Percentiles rank a stretch among this genome's conserved stretches.
phyloP scores from a whole-genome alignment of 148 eudicot species.

The Rheum nobile region DNA sequence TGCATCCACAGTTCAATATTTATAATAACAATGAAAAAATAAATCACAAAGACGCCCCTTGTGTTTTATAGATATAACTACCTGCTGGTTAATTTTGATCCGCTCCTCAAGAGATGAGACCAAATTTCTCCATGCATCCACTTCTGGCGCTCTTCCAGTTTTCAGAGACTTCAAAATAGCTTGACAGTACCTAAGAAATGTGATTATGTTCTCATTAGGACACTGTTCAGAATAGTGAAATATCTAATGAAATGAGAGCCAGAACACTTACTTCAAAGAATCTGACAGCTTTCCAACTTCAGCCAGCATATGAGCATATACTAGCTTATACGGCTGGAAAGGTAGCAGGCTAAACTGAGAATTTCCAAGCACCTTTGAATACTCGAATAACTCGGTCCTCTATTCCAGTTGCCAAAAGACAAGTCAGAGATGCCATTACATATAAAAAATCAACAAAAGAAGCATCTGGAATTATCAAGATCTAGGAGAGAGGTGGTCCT shows the following conservation, averaged over 20 bases:
- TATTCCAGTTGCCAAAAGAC: slow-evolving; percentile 20
- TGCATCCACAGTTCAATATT: neutral
- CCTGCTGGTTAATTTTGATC: slow-evolving; percentile 71
- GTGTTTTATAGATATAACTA: slow-evolving; percentile 7
- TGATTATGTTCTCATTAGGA: slow-evolving; percentile 14
- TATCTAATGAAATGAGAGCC: neutral
- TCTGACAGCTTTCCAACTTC: slow-evolving; percentile 85
- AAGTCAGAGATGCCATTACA: slow-evolving; percentile 8
- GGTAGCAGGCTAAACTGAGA: slow-evolving; percentile 67
- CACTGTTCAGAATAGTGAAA: neutral
- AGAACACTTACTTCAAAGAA: slow-evolving; percentile 56
- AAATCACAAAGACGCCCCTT: neutral
- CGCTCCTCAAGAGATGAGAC: slow-evolving; percentile 79
- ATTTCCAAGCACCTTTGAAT: slow-evolving; percentile 77
- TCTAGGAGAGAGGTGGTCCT: neutral
- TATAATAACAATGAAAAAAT: neutral
- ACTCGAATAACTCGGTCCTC: slow-evolving; percentile 87
- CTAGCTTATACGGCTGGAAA: slow-evolving; percentile 78
- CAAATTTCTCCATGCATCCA: slow-evolving; percentile 50
- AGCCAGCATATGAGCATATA: slow-evolving; percentile 82
- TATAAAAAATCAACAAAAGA: neutral
- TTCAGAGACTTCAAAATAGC: slow-evolving; percentile 50
- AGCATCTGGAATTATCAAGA: neutral
- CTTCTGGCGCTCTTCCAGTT: slow-evolving; percentile 68
- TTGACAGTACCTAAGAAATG: slow-evolving; percentile 67